Conservation (phyloP, 1,284 basidiomycete genomes). For the Tetrapyrgos nigripes region DNA sequence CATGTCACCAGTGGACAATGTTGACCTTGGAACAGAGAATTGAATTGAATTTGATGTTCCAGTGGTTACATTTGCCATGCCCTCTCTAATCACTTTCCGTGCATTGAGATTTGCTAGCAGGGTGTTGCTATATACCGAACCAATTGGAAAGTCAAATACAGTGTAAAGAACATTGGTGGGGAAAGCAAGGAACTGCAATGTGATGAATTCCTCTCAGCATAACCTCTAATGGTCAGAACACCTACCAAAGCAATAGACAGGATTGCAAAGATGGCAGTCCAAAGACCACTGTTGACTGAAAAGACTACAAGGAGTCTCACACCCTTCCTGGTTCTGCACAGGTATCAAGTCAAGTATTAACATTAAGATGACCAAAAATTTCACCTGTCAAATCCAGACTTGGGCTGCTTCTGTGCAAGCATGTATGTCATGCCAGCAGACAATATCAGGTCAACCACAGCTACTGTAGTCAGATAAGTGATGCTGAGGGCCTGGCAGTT, state of each 20-base stretch:
- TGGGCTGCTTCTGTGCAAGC: background rate
- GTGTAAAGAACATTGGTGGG: background rate
- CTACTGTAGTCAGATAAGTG: background rate
- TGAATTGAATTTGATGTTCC: no score
- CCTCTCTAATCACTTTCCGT: no score
- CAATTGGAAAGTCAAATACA: background rate
- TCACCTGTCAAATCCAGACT: background rate
- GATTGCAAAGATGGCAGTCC: background rate
- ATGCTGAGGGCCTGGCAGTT: background rate
- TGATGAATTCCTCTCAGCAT: no score
- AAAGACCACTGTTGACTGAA: background rate
- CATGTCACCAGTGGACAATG: no score
- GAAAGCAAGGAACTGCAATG: background rate
- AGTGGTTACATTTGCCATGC: no score
- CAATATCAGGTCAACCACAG: background rate
- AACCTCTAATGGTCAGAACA: background rate
- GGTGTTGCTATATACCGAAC: background rate
- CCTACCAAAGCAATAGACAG: background rate
- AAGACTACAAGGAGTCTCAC: background rate
- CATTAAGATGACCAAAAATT: background rate
- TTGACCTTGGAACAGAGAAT: no score
- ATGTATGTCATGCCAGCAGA: background rate
- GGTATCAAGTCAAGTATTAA: background rate
- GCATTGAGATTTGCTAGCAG: background rate
- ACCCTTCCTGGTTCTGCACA: background rate